These are phyloP conservation scores for Lachnellula arida DNA, from an alignment of 2,329 filamentous ascomycete species.

Conservation along the genomic window DNA sequence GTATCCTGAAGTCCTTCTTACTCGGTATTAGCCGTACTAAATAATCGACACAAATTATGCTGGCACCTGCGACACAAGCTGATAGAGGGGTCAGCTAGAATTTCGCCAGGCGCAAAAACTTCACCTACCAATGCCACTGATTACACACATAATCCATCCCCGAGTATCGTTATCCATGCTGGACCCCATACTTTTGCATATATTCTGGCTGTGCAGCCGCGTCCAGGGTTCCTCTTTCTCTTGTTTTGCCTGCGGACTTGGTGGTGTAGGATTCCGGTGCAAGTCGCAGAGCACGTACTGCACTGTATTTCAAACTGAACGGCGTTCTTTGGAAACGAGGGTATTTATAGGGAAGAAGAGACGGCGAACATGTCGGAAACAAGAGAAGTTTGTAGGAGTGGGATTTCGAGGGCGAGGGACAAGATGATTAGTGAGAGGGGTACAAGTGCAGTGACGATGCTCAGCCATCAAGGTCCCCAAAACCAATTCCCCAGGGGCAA, in stretches of 20 bases:
- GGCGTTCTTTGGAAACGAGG: no score
- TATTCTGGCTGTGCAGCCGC: neutral
- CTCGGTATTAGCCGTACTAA: slow-evolving; percentile 68
- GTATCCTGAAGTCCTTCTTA: slow-evolving; percentile 74
- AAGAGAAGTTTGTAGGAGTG: no score
- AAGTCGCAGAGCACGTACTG: neutral
- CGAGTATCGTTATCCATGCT: slow-evolving; percentile 71
- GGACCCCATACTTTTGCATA: neutral
- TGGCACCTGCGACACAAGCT: slow-evolving; percentile 69
- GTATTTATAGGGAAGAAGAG: no score
- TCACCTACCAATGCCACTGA: slow-evolving; percentile 65
- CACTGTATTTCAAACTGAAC: neutral
- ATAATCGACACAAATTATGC: slow-evolving; percentile 82
- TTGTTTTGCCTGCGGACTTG: neutral
- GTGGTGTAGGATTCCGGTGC: neutral
- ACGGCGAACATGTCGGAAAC: no score
- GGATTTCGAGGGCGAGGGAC: neutral
- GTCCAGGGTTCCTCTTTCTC: neutral
- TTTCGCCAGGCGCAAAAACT: neutral
- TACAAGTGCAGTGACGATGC: neutral
- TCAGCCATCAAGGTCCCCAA: neutral
- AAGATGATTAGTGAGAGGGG: neutral
- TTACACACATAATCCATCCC: slow-evolving; percentile 89
- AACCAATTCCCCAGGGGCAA: neutral
- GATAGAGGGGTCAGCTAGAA: slow-evolving; percentile 7